These are phyloP conservation scores for Parietichytrium sp. DNA, from an alignment of 108 stramenopile genomes.

Conservation along the genomic window DNA sequence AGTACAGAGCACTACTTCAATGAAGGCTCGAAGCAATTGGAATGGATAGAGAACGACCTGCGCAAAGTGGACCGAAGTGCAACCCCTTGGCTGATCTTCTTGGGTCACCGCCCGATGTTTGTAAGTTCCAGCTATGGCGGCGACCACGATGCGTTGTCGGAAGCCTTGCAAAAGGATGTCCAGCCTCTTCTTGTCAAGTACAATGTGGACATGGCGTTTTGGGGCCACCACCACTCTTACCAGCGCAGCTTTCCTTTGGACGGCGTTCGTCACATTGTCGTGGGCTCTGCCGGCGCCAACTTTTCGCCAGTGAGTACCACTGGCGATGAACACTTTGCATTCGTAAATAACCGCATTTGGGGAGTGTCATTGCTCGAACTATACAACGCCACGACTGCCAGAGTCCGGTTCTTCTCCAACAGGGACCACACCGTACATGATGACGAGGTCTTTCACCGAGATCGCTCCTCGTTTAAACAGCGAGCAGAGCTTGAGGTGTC, in stretches of 20 bases:
- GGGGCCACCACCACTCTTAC: constrained; percentile 88
- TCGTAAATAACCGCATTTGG: not conserved
- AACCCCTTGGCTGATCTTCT: constrained; percentile 78
- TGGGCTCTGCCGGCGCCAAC: not conserved
- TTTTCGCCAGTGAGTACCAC: not conserved
- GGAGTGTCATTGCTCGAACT: not conserved
- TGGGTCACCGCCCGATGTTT: constrained; percentile 76
- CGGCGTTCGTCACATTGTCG: constrained; percentile 15
- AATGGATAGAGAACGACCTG: constrained; percentile 72
- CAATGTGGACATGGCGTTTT: constrained; percentile 78
- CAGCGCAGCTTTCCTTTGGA: constrained; percentile 69
- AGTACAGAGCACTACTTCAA: constrained; percentile 71
- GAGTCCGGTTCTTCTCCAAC: too few species aligned
- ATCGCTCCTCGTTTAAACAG: too few species aligned
- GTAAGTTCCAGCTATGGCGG: constrained; percentile 64
- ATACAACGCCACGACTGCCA: not conserved
- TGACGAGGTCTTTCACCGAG: too few species aligned
- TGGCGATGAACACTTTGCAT: not conserved
- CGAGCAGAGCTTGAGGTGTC: too few species aligned
- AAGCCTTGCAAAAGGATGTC: constrained; percentile 66
- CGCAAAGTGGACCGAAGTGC: constrained; percentile 63
- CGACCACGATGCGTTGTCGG: constrained; percentile 66
- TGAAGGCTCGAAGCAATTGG: constrained; percentile 63
- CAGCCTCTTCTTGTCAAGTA: constrained; percentile 77
- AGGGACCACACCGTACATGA: too few species aligned